Percentiles rank a stretch among this genome's conserved stretches.
Conservation (phyloP, 192 early-diverging fungal species). For the Irineochytrium annulatum region DNA sequence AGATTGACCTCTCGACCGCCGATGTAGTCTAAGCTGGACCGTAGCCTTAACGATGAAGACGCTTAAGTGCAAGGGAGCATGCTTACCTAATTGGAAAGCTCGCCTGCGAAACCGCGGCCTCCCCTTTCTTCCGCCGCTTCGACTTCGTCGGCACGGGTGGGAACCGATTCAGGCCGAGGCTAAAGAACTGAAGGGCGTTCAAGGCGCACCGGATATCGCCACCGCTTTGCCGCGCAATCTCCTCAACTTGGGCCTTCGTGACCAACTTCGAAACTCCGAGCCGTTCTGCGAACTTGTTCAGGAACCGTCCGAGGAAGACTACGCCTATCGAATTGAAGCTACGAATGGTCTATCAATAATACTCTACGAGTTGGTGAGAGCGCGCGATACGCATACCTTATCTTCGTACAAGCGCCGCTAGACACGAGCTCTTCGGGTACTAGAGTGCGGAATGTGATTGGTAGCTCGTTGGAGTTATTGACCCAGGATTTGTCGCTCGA, state of each 20-base stretch:
- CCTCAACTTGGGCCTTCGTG: conserved; percentile 17
- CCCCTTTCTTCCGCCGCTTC: conserved; percentile 9
- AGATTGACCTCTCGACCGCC: conserved; percentile 31
- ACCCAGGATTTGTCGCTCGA: no score
- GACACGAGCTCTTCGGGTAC: no score
- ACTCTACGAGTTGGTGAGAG: background rate
- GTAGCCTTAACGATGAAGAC: background rate
- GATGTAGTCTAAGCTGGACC: conserved; percentile 12
- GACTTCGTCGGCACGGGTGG: background rate
- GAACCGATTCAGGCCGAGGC: no score
- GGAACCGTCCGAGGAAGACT: conserved; percentile 24
- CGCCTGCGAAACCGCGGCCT: background rate
- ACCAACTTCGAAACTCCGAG: background rate
- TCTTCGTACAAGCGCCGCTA: no score
- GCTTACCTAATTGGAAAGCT: conserved; percentile 6
- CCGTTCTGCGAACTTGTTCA: conserved; percentile 18
- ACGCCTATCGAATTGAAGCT: conserved; percentile 43
- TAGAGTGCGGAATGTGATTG: no score
- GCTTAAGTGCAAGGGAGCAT: no score
- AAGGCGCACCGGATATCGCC: conserved; percentile 45
- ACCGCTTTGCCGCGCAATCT: conserved; percentile 24
- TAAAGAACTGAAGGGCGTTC: conserved; percentile 40
- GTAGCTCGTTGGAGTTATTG: no score
- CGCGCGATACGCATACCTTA: no score
- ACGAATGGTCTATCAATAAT: background rate